A percentile compares a stretch with the other conserved stretches of the same genome.
These are phyloP conservation scores for Pseudocercospora pini-densiflorae DNA, from an alignment of 2,329 filamentous ascomycete genomes.

Conservation along the genomic window DNA sequence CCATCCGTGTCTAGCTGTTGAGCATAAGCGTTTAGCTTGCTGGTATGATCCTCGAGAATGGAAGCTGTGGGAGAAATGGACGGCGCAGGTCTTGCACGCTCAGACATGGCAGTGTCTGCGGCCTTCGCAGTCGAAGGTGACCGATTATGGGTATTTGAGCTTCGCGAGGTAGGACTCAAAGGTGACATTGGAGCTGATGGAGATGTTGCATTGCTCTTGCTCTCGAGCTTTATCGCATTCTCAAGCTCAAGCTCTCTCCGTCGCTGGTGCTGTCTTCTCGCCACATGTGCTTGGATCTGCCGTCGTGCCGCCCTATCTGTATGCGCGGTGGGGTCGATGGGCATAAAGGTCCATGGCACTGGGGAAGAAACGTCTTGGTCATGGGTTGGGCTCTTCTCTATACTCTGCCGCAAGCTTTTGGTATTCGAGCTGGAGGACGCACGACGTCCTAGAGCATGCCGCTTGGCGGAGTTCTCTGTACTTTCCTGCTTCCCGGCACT, in stretches of 20 bases:
- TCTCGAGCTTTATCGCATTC: not conserved
- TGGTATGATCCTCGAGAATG: not conserved
- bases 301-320: not conserved
- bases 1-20: not conserved
- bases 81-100: not conserved
- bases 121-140: too few species aligned
- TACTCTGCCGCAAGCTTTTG: not conserved
- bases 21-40: not conserved
- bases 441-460: not conserved
- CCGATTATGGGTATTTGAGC: too few species aligned
- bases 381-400: not conserved
- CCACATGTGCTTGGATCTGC: not conserved
- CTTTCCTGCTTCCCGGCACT: not conserved
- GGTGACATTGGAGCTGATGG: too few species aligned
- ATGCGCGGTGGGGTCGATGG: not conserved
- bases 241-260: not conserved
- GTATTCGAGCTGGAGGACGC: not conserved
- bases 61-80: not conserved
- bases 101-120: not conserved
- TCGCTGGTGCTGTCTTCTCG: slow-evolving; percentile 6
- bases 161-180: too few species aligned
- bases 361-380: not conserved
- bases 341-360: not conserved
- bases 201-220: not conserved
- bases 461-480: not conserved